Evolutionary conservation across 2,329 filamentous ascomycete genomes (phyloP).

Genomic region (Pestalotiopsis sp.): DNA sequence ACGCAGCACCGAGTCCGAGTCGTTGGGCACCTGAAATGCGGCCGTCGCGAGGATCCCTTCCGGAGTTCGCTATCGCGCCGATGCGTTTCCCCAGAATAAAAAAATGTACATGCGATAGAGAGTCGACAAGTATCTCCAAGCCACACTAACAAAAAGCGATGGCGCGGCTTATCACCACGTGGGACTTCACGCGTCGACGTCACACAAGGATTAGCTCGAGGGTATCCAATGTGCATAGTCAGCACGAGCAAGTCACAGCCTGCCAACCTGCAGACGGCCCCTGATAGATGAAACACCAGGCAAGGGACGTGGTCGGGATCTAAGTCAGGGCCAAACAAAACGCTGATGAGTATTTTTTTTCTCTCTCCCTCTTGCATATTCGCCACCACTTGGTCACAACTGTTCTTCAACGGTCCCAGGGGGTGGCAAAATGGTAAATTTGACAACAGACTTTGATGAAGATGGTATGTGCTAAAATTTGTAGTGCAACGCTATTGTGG

Average conservation of each 20-base stretch:
- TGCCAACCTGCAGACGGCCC: neutral
- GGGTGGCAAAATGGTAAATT: slow-evolving; percentile 12
- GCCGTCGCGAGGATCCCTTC: slow-evolving; percentile 10
- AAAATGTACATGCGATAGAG: neutral
- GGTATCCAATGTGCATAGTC: neutral
- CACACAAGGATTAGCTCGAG: slow-evolving; percentile 1
- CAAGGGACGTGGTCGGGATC: neutral
- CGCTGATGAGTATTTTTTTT: neutral
- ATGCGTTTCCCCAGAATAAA: neutral
- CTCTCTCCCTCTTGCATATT: neutral
- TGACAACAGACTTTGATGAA: neutral
- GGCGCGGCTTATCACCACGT: slow-evolving; percentile 14
- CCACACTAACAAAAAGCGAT: neutral
- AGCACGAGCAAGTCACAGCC: neutral
- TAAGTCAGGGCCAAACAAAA: neutral
- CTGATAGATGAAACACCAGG: neutral
- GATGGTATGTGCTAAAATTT: neutral
- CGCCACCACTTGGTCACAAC: slow-evolving; percentile 14
- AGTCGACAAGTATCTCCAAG: neutral
- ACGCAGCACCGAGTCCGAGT: neutral
- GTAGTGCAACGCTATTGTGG: slow-evolving; percentile 4
- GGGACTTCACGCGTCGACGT: slow-evolving; percentile 9
- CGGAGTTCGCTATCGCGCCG: slow-evolving; percentile 13
- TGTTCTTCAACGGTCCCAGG: slow-evolving; percentile 15
- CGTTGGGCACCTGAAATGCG: neutral